Base-by-base conservation (phyloP, 306 rosid species). In the Elaeagnus macrophylla region DNA sequence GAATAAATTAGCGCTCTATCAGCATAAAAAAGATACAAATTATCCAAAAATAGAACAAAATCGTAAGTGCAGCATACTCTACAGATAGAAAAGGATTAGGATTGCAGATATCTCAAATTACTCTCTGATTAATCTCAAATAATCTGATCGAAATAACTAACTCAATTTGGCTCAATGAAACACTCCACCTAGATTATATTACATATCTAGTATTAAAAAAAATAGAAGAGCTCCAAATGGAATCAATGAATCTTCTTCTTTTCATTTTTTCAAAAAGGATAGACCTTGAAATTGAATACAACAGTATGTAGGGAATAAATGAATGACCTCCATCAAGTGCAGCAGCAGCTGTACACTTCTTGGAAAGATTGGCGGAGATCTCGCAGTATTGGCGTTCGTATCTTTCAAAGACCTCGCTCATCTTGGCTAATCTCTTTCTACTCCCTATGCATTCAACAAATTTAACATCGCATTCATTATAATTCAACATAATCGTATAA, bases 371-470 rank as follows among this genome's bases (percentile, higher is more conserved):
- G 17, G 91, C 91, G 12, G 97, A 88, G 59, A 80, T 73, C 70
- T 84, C 95, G 56, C 95, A 84, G 78, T 84, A 88, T 18, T 78
- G 84, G 59, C 95, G 97, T 65, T 88, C 97, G 72, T 80, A 82
- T 16, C 95, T 83, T 64, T 85, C 95, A 53, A 88, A 88, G 36
- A 82, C 86, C 71, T 72, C 79, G 67, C 88, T 84, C 97, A 88
- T 88, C 62, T 62, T 82, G 58, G 32, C 68, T 49, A 39, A 56
- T 62, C 32, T 69, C 14, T 36, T 25, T 59, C 20, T 46, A 10
- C 18, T 12, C 50, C 56, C 48, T 40, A 36, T 56, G 10, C 60
- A 17, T 16, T 12, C 2, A n/a, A 46, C 17, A 5, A 20, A 57
- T 35, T 47, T 8, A 49, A 17, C 53, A 43, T 10, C 40, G 51